These are phyloP conservation scores for Starmerella scarabaei DNA, from an alignment of 805 yeast genomes.

Conservation along the genomic window DNA sequence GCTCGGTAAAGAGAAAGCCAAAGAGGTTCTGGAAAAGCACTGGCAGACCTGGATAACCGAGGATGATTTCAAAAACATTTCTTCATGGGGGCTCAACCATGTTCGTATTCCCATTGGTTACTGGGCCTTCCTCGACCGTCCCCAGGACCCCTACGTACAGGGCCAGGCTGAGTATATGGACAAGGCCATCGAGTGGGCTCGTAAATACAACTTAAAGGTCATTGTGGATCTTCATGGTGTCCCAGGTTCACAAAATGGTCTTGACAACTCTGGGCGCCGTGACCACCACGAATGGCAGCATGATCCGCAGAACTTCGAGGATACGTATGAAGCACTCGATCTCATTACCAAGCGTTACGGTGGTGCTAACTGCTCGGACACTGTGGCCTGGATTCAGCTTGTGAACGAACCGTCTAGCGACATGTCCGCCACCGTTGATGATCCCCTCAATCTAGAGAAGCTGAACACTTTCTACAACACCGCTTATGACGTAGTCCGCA, in stretches of 20 bases:
- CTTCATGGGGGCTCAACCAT: slow-evolving; percentile 51
- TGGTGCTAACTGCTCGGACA: slow-evolving; percentile 45
- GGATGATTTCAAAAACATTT: slow-evolving; percentile 48
- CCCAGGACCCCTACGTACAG: slow-evolving; percentile 24
- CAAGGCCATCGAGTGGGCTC: slow-evolving; percentile 56
- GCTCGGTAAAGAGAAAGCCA: slow-evolving; percentile 41
- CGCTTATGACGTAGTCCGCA: slow-evolving; percentile 57
- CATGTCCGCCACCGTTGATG: too few relatives aligned
- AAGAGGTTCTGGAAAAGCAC: slow-evolving; percentile 40
- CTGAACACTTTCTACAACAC: slow-evolving; percentile 46
- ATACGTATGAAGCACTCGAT: slow-evolving; percentile 45
- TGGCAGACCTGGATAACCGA: slow-evolving; percentile 61
- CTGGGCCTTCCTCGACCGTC: slow-evolving; percentile 45
- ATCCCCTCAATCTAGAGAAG: slow-evolving; percentile 42
- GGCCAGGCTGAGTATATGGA: slow-evolving; percentile 36
- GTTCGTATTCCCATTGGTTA: slow-evolving; percentile 73
- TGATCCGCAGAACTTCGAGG: slow-evolving; percentile 32
- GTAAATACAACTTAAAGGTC: slow-evolving; percentile 44
- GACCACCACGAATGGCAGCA: not conserved
- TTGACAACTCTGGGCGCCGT: not conserved
- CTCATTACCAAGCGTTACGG: slow-evolving; percentile 54
- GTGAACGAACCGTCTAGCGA: slow-evolving; percentile 64
- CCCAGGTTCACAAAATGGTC: slow-evolving; percentile 75
- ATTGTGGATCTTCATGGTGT: slow-evolving; percentile 71
- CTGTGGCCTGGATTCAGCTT: slow-evolving; percentile 70